Percentiles rank a stretch among this genome's conserved stretches.
These are phyloP conservation scores for Elsinoe batatas DNA, from an alignment of 2,329 filamentous ascomycete species.

Conservation along the genomic window DNA sequence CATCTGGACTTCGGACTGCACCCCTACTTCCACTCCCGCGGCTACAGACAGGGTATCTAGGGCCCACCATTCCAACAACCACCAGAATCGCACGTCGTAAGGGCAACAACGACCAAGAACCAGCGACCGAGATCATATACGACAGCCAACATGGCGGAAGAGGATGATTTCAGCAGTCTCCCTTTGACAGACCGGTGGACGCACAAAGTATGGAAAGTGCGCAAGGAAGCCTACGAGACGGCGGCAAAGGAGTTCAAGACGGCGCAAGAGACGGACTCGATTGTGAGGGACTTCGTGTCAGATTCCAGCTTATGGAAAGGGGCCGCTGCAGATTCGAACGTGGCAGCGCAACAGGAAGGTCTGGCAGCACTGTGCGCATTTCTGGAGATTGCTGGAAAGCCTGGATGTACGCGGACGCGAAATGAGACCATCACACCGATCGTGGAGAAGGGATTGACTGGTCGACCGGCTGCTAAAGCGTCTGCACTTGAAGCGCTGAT, in stretches of 20 bases:
- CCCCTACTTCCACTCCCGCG: background rate
- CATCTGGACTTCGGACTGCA: background rate
- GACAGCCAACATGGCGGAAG: slow-evolving; percentile 59
- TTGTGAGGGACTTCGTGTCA: slow-evolving; percentile 77
- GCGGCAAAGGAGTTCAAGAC: slow-evolving; percentile 77
- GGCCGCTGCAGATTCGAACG: slow-evolving; percentile 87
- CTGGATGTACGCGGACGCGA: slow-evolving; percentile 65
- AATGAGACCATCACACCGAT: slow-evolving; percentile 65
- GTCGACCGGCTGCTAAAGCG: slow-evolving; percentile 78
- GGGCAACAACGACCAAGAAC: too few species aligned
- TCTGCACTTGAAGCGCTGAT: slow-evolving; percentile 78
- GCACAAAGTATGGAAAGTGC: slow-evolving; percentile 96
- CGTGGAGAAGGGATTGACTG: slow-evolving; percentile 86
- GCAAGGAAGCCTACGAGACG: slow-evolving; percentile 91
- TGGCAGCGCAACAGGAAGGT: slow-evolving; percentile 91
- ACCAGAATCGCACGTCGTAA: background rate
- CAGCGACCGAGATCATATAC: background rate
- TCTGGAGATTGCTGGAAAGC: slow-evolving; percentile 76
- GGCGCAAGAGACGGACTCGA: slow-evolving; percentile 73
- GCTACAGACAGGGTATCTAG: background rate
- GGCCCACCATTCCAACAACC: background rate
- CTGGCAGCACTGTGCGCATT: slow-evolving; percentile 82
- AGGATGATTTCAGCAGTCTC: slow-evolving; percentile 73
- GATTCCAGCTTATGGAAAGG: slow-evolving; percentile 85
- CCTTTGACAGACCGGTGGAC: slow-evolving; percentile 70